Conservation (phyloP, 768 basidiomycete genomes). For the Myochromella boudieri region DNA sequence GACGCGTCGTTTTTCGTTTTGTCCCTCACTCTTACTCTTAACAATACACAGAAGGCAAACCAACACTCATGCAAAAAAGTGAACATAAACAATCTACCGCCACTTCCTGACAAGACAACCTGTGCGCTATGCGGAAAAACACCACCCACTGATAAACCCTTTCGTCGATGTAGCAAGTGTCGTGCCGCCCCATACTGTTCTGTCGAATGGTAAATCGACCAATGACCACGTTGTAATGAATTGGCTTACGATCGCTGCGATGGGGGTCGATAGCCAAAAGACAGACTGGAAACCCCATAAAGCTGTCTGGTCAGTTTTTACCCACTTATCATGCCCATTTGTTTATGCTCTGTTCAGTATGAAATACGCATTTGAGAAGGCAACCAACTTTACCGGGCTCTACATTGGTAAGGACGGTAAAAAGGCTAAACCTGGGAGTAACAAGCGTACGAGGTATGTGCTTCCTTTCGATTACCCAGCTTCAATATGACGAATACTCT, state of each 20-base stretch:
- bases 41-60: too few relatives aligned
- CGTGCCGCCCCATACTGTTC: constrained; percentile 16
- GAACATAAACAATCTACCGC: too few relatives aligned
- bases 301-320: constrained; percentile 5
- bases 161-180: constrained; percentile 16
- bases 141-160: constrained; percentile 8
- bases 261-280: constrained; percentile 15
- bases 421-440: constrained; percentile 7
- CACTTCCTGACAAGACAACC: constrained; percentile 13
- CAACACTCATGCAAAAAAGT: too few relatives aligned
- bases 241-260: too few relatives aligned
- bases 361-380: neutral
- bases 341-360: neutral
- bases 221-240: too few relatives aligned
- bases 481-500: neutral
- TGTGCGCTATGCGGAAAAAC: constrained; percentile 12
- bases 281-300: constrained; percentile 14
- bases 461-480: neutral
- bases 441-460: constrained; percentile 1
- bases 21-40: too few relatives aligned
- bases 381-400: neutral
- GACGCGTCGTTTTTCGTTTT: too few relatives aligned
- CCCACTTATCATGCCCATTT: neutral
- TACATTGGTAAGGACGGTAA: neutral
- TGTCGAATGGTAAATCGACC: constrained; percentile 14